Conservation (phyloP, 441 rosid species). For the Bocquillonia castaneifolia region DNA sequence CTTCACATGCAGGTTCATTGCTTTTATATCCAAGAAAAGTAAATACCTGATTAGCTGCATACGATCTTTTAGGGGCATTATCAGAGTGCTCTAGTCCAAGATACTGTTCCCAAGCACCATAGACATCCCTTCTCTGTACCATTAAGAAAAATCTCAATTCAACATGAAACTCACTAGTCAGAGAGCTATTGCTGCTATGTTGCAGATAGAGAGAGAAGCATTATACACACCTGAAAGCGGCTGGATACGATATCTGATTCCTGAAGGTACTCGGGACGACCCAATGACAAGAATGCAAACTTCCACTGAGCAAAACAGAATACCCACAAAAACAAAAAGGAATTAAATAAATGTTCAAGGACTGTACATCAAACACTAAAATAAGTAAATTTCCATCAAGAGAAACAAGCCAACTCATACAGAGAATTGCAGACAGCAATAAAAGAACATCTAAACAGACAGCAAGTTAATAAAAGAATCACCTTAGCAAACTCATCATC, state of each 20-base stretch:
- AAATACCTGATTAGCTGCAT: constrained; percentile 77
- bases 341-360: not conserved
- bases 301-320: constrained; percentile 54
- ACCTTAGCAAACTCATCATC: constrained; percentile 95
- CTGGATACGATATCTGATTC: constrained; percentile 64
- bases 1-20: not conserved
- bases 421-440: too few species aligned
- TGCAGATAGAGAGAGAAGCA: not conserved
- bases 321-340: not conserved
- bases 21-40: not conserved
- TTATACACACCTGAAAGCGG: constrained; percentile 79
- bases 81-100: constrained; percentile 94
- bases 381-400: too few species aligned
- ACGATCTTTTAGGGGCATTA: constrained; percentile 84
- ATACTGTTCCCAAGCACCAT: constrained; percentile 97
- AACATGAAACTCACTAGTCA: not conserved
- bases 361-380: too few species aligned
- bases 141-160: not conserved
- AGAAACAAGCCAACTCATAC: too few species aligned
- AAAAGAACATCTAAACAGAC: not conserved
- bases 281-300: constrained; percentile 82
- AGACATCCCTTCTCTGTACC: constrained; percentile 56
- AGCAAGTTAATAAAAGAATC: not conserved
- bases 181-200: not conserved
- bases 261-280: constrained; percentile 86